These are phyloP conservation scores for Populus ilicifolia DNA, from an alignment of 345 rosid genomes.

Conservation along the genomic window DNA sequence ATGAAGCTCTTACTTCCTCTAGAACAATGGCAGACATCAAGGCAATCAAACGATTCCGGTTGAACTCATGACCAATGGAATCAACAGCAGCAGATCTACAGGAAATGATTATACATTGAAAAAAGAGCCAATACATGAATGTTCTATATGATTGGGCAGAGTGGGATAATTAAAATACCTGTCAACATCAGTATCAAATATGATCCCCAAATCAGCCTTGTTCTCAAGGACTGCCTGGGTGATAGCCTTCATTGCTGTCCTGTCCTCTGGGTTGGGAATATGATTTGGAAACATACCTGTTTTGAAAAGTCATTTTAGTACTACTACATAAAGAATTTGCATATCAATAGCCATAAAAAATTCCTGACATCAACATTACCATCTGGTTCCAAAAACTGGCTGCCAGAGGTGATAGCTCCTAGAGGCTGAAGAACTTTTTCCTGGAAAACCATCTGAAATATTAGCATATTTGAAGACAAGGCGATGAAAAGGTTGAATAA, in stretches of 20 bases:
- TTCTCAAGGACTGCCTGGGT: slow-evolving; percentile 81
- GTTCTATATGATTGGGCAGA: neutral
- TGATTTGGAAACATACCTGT: slow-evolving; percentile 95
- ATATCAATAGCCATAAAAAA: slow-evolving; percentile 8
- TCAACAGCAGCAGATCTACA: slow-evolving; percentile 99
- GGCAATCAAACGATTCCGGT: slow-evolving; percentile 91
- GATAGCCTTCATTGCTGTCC: slow-evolving; percentile 84
- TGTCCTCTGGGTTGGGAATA: slow-evolving; percentile 98
- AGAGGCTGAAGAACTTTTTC: slow-evolving; percentile 93
- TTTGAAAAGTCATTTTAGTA: slow-evolving; percentile 12
- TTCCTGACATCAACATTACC: slow-evolving; percentile 39
- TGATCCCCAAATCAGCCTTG: slow-evolving; percentile 93
- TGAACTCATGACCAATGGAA: slow-evolving; percentile 76
- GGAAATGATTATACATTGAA: neutral
- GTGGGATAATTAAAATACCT: slow-evolving; percentile 41
- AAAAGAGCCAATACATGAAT: neutral
- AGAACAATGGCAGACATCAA: slow-evolving; percentile 89
- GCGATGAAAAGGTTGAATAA: neutral
- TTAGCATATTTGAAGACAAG: neutral
- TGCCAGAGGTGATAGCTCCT: slow-evolving; percentile 85
- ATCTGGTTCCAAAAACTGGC: slow-evolving; percentile 98
- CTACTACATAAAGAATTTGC: neutral
- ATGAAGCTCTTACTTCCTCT: slow-evolving; percentile 65
- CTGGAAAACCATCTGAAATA: slow-evolving; percentile 35
- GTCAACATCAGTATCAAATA: slow-evolving; percentile 98